Conservation (phyloP, 306 rosid genomes). For the Casuarina glauca region DNA sequence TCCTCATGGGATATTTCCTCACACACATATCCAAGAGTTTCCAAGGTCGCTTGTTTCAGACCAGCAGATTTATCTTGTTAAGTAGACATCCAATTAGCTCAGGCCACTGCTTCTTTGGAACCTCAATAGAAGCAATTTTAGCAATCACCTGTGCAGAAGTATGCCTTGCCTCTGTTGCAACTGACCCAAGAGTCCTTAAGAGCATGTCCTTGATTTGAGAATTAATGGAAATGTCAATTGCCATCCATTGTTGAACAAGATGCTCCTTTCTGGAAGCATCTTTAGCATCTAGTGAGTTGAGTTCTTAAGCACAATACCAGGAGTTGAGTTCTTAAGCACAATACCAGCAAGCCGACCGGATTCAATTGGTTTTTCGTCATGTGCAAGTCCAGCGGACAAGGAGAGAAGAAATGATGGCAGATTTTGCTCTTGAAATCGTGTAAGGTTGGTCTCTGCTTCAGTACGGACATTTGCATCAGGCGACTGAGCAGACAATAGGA, state of each 20-base stretch:
- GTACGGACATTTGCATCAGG: constrained; percentile 38
- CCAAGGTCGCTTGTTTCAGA: constrained; percentile 41
- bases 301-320: not conserved
- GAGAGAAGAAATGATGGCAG: constrained; percentile 36
- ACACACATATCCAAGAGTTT: constrained; percentile 42
- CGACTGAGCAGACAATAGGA: constrained; percentile 40
- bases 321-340: constrained; percentile 23
- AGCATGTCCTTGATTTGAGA: constrained; percentile 38
- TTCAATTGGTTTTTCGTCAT: constrained; percentile 35
- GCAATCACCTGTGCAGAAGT: constrained; percentile 44
- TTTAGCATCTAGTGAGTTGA: constrained; percentile 33
- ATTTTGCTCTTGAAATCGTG: constrained; percentile 41
- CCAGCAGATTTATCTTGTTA: constrained; percentile 28
- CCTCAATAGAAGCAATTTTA: constrained; percentile 38
- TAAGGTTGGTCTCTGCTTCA: constrained; percentile 34
- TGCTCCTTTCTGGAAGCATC: constrained; percentile 38
- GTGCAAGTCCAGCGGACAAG: constrained; percentile 34
- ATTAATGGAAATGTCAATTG: constrained; percentile 30
- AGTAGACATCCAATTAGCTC: constrained; percentile 32
- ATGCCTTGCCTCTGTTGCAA: constrained; percentile 37
- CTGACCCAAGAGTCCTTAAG: constrained; percentile 35
- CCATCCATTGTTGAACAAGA: constrained; percentile 38
- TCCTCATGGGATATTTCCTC: constrained; percentile 45
- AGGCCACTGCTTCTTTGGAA: constrained; percentile 41
- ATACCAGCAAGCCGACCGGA: constrained; percentile 42